Conservation (phyloP, 306 rosid genomes). For the Rubus idaeus region DNA sequence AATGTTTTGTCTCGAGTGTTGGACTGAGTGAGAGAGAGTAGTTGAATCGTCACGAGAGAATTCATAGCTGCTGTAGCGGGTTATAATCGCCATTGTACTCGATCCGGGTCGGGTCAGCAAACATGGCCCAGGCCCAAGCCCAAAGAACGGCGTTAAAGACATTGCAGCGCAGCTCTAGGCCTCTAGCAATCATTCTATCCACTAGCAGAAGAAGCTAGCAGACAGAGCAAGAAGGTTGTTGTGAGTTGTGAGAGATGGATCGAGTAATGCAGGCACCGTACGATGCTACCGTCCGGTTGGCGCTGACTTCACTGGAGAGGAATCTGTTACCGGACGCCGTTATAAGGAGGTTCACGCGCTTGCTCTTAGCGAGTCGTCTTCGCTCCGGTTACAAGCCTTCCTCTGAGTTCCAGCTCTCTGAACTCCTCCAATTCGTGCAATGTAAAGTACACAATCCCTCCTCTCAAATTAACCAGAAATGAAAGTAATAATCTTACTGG, state of each 20-base stretch:
- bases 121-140: background rate
- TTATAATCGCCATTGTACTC: background rate
- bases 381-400: conserved; percentile 71
- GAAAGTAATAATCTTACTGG: background rate
- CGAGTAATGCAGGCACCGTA: conserved; percentile 44
- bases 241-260: conserved; percentile 4
- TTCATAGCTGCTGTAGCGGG: background rate
- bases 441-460: conserved; percentile 33
- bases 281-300: conserved; percentile 46
- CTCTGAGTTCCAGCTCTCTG: conserved; percentile 60
- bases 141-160: background rate
- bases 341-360: conserved; percentile 56
- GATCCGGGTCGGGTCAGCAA: background rate
- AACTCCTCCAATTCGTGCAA: conserved; percentile 56
- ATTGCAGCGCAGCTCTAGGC: background rate
- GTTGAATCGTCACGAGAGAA: background rate
- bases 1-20: conserved; percentile 15
- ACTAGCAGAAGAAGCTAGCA: background rate
- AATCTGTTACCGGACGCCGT: conserved; percentile 70
- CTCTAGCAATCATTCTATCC: background rate
- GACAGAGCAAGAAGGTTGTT: background rate
- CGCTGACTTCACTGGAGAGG: conserved; percentile 53
- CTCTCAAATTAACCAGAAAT: background rate
- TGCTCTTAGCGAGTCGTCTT: conserved; percentile 67
- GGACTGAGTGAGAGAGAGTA: background rate